Evolutionary conservation across 495 filamentous ascomycete genomes (phyloP).

Genomic region (Daldinia decipiens): DNA sequence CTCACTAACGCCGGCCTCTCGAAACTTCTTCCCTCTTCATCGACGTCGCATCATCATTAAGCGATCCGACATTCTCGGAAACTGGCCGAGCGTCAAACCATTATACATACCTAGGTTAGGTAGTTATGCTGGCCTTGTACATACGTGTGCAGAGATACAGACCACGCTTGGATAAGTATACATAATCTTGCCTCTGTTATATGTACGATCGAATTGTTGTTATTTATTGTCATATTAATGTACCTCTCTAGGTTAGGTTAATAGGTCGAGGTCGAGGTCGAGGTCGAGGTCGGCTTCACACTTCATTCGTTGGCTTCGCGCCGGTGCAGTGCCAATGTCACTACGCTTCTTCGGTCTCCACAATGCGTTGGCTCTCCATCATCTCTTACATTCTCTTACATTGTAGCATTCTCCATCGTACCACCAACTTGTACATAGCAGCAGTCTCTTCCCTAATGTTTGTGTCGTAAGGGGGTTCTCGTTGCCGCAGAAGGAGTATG

Average conservation of each 20-base stretch:
- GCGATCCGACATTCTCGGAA: slow-evolving; percentile 42
- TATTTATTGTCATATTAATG: not conserved
- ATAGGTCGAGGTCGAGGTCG: slow-evolving; percentile 1
- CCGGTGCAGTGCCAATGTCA: slow-evolving; percentile 23
- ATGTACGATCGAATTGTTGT: not conserved
- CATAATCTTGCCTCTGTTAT: too few species aligned
- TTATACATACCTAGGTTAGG: too few species aligned
- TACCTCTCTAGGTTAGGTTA: too few species aligned
- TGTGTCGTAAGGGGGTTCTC: slow-evolving; percentile 32
- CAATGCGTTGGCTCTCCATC: slow-evolving; percentile 3
- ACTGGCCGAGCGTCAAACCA: slow-evolving; percentile 24
- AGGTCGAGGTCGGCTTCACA: not conserved
- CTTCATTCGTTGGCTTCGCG: slow-evolving; percentile 32
- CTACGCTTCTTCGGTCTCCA: slow-evolving; percentile 11
- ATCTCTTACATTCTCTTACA: slow-evolving; percentile 1
- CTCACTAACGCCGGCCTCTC: slow-evolving; percentile 34
- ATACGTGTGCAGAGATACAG: too few species aligned
- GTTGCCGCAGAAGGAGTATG: slow-evolving; percentile 36
- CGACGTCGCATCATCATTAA: slow-evolving; percentile 46
- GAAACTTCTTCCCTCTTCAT: slow-evolving; percentile 43
- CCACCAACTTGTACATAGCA: not conserved
- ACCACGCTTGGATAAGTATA: too few species aligned
- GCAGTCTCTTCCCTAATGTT: slow-evolving; percentile 8
- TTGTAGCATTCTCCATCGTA: slow-evolving; percentile 3
- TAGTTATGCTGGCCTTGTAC: not conserved